Base-by-base conservation (phyloP, 805 yeast species). In the Wickerhamiella occidentalis region DNA sequence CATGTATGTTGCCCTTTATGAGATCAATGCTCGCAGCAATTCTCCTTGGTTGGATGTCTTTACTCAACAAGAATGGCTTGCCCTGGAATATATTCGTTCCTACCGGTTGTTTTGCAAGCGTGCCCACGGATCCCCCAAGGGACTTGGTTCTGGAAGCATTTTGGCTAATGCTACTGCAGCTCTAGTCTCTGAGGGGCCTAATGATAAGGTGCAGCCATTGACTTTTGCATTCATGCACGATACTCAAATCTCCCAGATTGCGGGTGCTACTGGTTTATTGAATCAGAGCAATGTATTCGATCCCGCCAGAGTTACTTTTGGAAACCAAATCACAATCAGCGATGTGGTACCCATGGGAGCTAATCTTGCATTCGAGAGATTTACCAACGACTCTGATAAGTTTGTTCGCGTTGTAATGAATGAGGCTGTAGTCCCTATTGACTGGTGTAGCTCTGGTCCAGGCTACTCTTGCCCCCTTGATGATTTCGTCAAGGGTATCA, bases 311-410 rank as follows among this genome's bases (percentile, higher is more conserved):
- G 67, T 75, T 43, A 70, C 69, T 6, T 76, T 76, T 64, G 68
- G 69, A 42, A 64, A 71, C 50, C 63, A 70, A 15, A 79, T 70
- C 65, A 69, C 66, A 58, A 67, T 64, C 54, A 64, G 68, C 13
- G 74, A 77, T 55, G 60, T 76, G 40, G 69, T 70, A 22, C 83
- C 82, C 47, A 74, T 74, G 78, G 82, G 79, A 30, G 79, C 75
- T 2, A 67, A 77, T 52, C 56, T 76, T 17, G 65, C 74, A 28
- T 58, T 74, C 22, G 82, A 78, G 63, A 68, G 77, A 54, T 61
- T 74, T 50, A 59, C 59, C 47, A 76, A 80, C 61, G 33, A 28
- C 17, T 17, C 26, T 7, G 47, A 22, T 17, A 15, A 17, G 4
- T 77, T 64, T 56, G 75, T 76, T 13, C 71, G 80, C 59, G 64